Evolutionary conservation across 768 basidiomycete genomes (phyloP).

Genomic region (Leccinum uliginosum): DNA sequence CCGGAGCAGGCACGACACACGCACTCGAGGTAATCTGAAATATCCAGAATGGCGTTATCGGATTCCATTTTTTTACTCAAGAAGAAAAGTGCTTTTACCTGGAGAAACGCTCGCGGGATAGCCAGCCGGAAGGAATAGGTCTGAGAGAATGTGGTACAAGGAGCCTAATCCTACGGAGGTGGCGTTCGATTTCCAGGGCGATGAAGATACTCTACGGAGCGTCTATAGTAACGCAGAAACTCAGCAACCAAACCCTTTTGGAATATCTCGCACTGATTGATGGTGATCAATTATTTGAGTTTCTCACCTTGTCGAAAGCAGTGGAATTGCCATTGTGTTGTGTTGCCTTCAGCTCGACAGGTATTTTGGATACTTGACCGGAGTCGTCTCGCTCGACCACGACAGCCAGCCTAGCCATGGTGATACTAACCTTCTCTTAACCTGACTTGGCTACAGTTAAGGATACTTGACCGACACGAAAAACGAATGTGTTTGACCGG

Average conservation of each 20-base stretch:
- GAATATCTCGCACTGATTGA: neutral
- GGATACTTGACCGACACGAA: neutral
- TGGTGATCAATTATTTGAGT: neutral
- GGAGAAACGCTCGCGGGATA: conserved; percentile 59
- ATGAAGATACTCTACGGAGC: neutral
- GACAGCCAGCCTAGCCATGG: conserved; percentile 1
- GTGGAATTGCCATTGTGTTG: neutral
- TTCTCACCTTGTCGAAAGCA: conserved; percentile 16
- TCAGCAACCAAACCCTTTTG: conserved; percentile 6
- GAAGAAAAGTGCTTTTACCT: conserved; percentile 33
- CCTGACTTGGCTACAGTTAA: no score
- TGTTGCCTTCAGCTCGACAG: conserved; percentile 5
- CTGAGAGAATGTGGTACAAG: conserved; percentile 17
- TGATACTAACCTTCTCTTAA: neutral
- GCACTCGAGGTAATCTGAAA: conserved; percentile 52
- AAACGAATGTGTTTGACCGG: neutral
- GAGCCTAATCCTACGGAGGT: neutral
- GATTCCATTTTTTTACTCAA: neutral
- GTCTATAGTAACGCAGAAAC: neutral
- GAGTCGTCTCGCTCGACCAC: conserved; percentile 22
- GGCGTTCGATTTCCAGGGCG: neutral
- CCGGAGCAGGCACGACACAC: conserved; percentile 11
- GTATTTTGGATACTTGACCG: conserved; percentile 16
- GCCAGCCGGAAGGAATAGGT: conserved; percentile 57
- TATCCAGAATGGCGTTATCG: neutral